These are phyloP conservation scores for Phaeosphaeria sp. DNA, from an alignment of 2,329 filamentous ascomycete genomes.

Conservation along the genomic window DNA sequence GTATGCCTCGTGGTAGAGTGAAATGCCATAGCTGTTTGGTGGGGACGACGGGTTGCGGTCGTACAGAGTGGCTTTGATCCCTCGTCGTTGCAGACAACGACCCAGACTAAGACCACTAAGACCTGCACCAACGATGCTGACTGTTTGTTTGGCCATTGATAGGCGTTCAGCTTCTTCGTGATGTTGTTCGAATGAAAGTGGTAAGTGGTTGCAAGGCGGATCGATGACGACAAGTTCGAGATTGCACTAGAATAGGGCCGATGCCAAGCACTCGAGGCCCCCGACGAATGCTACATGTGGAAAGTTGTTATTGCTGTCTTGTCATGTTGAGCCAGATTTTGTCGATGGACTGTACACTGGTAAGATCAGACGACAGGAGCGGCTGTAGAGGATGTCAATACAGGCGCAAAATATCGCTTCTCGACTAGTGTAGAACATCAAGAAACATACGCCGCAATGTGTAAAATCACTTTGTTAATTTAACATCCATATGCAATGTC, in stretches of 20 bases:
- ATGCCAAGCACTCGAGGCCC: neutral
- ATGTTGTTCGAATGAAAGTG: neutral
- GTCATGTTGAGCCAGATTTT: neutral
- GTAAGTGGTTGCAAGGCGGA: neutral
- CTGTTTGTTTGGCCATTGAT: conserved; percentile 2
- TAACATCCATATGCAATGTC: neutral
- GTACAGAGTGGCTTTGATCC: conserved; percentile 41
- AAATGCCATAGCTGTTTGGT: conserved; percentile 49
- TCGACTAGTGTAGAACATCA: neutral
- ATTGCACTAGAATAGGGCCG: neutral
- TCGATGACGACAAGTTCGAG: neutral
- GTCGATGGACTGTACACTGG: neutral
- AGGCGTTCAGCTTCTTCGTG: neutral
- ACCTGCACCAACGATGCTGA: conserved; percentile 53
- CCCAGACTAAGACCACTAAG: conserved; percentile 53
- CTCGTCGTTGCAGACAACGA: conserved; percentile 40
- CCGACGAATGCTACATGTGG: neutral
- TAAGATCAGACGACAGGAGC: neutral
- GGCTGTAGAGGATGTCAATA: neutral
- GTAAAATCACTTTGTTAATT: neutral
- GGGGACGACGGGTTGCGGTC: conserved; percentile 36
- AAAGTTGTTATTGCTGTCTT: neutral
- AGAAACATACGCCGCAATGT: neutral
- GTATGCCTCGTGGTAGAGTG: conserved; percentile 43
- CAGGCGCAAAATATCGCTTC: neutral